Evolutionary conservation across 805 yeast species (phyloP).

Genomic region (Candida methanosorbosa): DNA sequence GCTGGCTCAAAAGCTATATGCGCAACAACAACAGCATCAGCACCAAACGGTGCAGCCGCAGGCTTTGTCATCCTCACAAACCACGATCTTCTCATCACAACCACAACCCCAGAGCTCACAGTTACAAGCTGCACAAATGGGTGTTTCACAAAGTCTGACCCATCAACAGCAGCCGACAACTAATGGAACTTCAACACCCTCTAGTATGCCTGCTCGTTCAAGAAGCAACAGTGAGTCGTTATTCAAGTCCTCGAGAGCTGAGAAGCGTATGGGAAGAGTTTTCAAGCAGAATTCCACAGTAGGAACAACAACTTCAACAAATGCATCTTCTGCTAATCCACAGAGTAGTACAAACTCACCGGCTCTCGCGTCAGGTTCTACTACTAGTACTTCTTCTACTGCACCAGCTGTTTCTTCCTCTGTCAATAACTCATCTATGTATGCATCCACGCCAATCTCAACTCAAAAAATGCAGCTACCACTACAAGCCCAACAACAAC

Average conservation of each 20-base stretch:
- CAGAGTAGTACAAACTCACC: neutral
- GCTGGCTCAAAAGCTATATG: too few species aligned
- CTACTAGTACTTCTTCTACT: slow-evolving; percentile 1
- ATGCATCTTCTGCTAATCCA: slow-evolving; percentile 4
- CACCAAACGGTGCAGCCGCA: too few species aligned
- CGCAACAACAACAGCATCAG: too few species aligned
- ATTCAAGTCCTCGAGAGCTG: slow-evolving; percentile 21
- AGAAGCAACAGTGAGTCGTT: slow-evolving; percentile 22
- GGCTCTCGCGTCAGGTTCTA: slow-evolving; percentile 1
- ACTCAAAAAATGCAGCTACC: neutral
- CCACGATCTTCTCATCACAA: too few species aligned
- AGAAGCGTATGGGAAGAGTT: slow-evolving; percentile 25
- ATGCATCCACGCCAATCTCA: too few species aligned
- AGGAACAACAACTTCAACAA: slow-evolving; percentile 7
- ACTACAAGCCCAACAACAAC: neutral
- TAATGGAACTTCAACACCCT: too few species aligned
- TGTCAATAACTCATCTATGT: neutral
- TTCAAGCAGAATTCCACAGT: too few species aligned
- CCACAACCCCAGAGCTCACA: too few species aligned
- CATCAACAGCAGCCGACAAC: too few species aligned
- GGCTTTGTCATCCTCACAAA: too few species aligned
- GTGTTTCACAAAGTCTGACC: too few species aligned
- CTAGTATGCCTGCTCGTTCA: slow-evolving; percentile 15
- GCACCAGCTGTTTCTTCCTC: slow-evolving; percentile 1
- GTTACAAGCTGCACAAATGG: too few species aligned